Conservation (phyloP, 768 basidiomycete species). For the Lactarius tabidus region DNA sequence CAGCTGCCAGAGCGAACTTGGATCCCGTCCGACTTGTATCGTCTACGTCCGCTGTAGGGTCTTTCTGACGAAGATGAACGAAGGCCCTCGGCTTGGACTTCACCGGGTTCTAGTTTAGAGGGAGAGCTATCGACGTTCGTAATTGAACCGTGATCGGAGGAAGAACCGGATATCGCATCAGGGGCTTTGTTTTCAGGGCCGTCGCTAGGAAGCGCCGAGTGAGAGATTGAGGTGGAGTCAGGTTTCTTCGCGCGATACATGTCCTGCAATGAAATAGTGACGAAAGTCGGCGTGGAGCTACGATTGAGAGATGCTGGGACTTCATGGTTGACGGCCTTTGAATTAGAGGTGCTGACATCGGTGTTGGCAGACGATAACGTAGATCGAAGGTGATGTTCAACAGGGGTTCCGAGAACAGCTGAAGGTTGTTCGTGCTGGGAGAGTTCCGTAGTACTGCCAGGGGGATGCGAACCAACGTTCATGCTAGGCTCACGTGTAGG, state of each 20-base stretch:
- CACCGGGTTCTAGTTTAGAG: background rate
- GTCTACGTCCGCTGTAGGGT: background rate
- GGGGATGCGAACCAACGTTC: background rate
- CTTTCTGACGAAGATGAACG: background rate
- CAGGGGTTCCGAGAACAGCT: background rate
- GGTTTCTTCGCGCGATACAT: background rate
- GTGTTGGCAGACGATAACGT: background rate
- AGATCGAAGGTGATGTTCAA: background rate
- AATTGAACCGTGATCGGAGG: background rate
- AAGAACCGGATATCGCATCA: background rate
- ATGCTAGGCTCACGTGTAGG: background rate
- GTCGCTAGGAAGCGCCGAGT: background rate
- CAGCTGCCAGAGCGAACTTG: background rate
- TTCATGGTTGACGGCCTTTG: background rate
- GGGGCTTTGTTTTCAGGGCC: background rate
- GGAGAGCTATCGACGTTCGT: too few relatives aligned
- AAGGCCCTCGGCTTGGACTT: background rate
- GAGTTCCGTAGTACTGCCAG: background rate
- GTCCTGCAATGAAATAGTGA: slow-evolving; percentile 7
- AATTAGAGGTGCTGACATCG: background rate
- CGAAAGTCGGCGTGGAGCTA: background rate
- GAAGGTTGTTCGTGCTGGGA: background rate
- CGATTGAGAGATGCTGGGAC: background rate
- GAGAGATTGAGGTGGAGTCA: too few relatives aligned
- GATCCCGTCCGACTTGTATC: slow-evolving; percentile 17